phyloP scores from a whole-genome alignment of 2,329 filamentous ascomycete species.

The Paramyrothecium sp. region DNA sequence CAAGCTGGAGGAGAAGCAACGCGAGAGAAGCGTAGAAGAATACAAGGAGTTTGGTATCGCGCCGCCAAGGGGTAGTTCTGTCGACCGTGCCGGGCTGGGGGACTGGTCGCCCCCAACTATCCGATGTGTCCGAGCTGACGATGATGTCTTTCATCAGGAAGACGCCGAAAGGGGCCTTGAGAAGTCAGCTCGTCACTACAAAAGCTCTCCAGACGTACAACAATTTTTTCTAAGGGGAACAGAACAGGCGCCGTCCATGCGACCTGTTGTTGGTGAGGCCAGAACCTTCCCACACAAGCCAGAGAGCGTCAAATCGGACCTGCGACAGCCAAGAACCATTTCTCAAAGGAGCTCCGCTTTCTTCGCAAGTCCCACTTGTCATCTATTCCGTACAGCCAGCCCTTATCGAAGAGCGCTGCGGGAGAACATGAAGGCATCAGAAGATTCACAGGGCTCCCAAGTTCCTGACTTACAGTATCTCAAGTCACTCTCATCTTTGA shows the following conservation, averaged over 20 bases:
- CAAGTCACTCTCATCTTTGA: conserved; percentile 37
- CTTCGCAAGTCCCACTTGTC: conserved; percentile 49
- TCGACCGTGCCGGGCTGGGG: conserved; percentile 6
- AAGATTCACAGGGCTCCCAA: conserved; percentile 19
- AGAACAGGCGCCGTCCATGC: no score
- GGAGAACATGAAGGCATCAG: conserved; percentile 39
- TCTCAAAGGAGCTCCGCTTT: conserved; percentile 46
- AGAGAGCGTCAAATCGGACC: neutral
- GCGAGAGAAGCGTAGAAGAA: neutral
- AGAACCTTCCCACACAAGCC: conserved; percentile 1
- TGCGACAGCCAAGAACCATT: conserved; percentile 20
- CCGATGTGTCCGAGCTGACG: conserved; percentile 28
- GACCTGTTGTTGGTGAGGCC: neutral
- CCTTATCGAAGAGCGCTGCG: conserved; percentile 54
- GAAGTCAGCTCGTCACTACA: no score
- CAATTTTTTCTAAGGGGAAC: no score
- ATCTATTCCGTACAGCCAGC: conserved; percentile 53
- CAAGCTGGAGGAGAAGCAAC: conserved; percentile 10
- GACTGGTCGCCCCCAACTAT: conserved; percentile 26
- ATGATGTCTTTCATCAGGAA: conserved; percentile 27
- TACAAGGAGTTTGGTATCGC: conserved; percentile 2
- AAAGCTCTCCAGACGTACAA: no score
- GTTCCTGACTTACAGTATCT: conserved; percentile 34
- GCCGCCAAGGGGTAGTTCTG: conserved; percentile 12
- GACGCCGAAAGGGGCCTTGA: neutral